Percentiles rank a stretch among this genome's conserved stretches.
Conservation (phyloP, 768 basidiomycete species). For the Tubosaeta brunneosetosa region DNA sequence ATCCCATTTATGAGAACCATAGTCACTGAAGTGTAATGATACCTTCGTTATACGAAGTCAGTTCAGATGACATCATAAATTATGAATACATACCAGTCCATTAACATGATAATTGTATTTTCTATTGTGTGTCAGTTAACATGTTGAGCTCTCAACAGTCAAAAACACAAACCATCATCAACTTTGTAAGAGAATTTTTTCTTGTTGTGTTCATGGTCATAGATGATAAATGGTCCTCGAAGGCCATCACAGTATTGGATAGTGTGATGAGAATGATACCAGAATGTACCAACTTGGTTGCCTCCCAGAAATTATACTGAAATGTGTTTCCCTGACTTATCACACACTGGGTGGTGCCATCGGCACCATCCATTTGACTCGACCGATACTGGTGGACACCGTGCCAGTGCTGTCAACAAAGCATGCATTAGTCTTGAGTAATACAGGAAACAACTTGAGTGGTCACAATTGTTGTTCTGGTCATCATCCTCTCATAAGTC, state of each 20-base stretch:
- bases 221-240: constrained; percentile 43
- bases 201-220: constrained; percentile 28
- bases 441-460: not conserved
- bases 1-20: constrained; percentile 37
- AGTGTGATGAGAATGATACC: constrained; percentile 28
- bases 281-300: constrained; percentile 37
- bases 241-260: constrained; percentile 38
- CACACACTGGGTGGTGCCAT: constrained; percentile 40
- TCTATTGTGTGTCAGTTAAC: not conserved
- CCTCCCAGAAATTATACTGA: constrained; percentile 32
- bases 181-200: constrained; percentile 9
- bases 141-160: too few relatives aligned
- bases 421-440: not conserved
- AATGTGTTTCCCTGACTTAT: constrained; percentile 33
- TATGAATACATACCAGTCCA: constrained; percentile 14
- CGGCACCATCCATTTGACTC: constrained; percentile 27
- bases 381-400: constrained; percentile 22
- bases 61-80: too few relatives aligned
- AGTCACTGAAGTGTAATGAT: constrained; percentile 9
- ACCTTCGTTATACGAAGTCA: constrained; percentile 7
- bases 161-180: constrained; percentile 18
- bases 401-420: constrained; percentile 25
- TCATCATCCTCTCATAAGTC: constrained; percentile 14
- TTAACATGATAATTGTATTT: constrained; percentile 29
- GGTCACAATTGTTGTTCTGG: constrained; percentile 22